Percentiles rank a stretch among this genome's conserved stretches.
These are phyloP conservation scores for Tephrocybe rancida DNA, from an alignment of 768 basidiomycete genomes.

Conservation along the genomic window DNA sequence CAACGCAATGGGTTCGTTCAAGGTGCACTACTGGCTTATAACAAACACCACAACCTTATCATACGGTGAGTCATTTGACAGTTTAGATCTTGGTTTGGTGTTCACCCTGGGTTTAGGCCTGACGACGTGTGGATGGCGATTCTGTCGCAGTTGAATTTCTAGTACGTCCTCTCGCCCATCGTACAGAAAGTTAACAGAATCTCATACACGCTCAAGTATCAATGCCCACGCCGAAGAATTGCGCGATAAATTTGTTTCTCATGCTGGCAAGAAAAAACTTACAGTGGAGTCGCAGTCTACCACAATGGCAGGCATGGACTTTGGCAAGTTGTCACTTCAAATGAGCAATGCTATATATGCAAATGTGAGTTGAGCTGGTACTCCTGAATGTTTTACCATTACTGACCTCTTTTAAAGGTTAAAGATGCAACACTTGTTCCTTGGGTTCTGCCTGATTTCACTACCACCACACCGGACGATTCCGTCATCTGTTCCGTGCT, in stretches of 20 bases:
- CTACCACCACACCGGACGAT: not conserved
- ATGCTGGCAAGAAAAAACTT: conserved; percentile 33
- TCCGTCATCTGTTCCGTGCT: not conserved
- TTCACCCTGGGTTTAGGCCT: conserved; percentile 4
- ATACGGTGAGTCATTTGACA: not conserved
- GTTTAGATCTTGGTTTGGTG: not conserved
- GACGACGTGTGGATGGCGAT: conserved; percentile 42
- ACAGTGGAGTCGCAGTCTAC: conserved; percentile 17
- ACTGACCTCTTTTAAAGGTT: not conserved
- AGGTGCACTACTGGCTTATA: conserved; percentile 9
- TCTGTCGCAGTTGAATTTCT: conserved; percentile 36
- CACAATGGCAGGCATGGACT: conserved; percentile 27
- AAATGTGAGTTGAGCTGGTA: conserved; percentile 15
- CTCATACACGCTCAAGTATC: conserved; percentile 9
- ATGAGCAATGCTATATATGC: conserved; percentile 27
- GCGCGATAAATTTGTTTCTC: conserved; percentile 33
- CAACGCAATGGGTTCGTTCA: conserved; percentile 9
- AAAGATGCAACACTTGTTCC: not conserved
- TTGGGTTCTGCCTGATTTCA: conserved; percentile 4
- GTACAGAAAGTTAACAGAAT: no score
- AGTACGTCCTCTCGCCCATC: no score
- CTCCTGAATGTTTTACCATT: no score
- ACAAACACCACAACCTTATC: conserved; percentile 7
- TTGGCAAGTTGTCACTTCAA: conserved; percentile 26
- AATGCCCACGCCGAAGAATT: conserved; percentile 31